Evolutionary conservation across 2,329 filamentous ascomycete species (phyloP).

Genomic region (Pseudogymnoascus sp.): DNA sequence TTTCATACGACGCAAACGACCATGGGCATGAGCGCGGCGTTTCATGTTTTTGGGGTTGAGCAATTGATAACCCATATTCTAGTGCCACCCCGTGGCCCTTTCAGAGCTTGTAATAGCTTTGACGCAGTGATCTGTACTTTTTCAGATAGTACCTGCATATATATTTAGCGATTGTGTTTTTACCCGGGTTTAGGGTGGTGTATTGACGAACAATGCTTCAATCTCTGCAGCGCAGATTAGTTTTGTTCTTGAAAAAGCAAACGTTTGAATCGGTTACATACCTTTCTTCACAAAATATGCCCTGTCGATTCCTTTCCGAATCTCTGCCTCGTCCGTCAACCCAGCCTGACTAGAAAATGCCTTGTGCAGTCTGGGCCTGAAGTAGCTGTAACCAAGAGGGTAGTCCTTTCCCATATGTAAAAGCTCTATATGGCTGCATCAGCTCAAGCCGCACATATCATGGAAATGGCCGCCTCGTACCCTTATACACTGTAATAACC

Average conservation of each 20-base stretch:
- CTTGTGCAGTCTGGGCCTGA: constrained; percentile 70
- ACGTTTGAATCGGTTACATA: constrained; percentile 29
- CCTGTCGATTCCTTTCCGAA: constrained; percentile 64
- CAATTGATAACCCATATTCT: constrained; percentile 6
- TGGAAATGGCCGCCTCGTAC: constrained; percentile 35
- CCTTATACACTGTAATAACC: constrained; percentile 85
- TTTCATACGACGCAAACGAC: constrained; percentile 2
- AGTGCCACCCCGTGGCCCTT: background rate
- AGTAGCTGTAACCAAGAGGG: constrained; percentile 77
- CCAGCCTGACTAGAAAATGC: constrained; percentile 73
- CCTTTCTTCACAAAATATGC: constrained; percentile 91
- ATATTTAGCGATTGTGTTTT: constrained; percentile 4
- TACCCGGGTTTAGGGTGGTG: constrained; percentile 5
- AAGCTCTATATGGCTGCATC: constrained; percentile 51
- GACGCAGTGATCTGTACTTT: constrained; percentile 72
- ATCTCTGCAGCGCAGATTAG: constrained; percentile 57
- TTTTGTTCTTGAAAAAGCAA: background rate
- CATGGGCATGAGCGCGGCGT: background rate
- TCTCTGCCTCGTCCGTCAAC: constrained; percentile 65
- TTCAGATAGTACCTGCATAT: constrained; percentile 76
- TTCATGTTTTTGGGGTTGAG: background rate
- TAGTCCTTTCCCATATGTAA: constrained; percentile 81
- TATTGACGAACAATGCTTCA: constrained; percentile 62
- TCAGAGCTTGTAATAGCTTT: background rate
- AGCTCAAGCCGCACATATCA: background rate